A percentile compares a stretch with the other conserved stretches of the same genome.
Conservation (phyloP, 2,329 filamentous ascomycete species). For the Colletotrichum aenigma region DNA sequence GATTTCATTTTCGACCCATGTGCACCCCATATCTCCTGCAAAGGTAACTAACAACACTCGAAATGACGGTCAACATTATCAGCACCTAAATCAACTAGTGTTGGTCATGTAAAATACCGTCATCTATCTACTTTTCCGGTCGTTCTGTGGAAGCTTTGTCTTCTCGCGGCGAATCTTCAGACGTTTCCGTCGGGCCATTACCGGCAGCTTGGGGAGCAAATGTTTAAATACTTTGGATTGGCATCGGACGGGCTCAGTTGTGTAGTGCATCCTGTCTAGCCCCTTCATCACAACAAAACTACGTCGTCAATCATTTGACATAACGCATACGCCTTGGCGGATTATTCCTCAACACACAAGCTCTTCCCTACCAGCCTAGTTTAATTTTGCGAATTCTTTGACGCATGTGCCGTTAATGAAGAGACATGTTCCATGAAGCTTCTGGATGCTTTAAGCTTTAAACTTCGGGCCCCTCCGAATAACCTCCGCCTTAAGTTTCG, state of each 20-base stretch:
- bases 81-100: background rate
- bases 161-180: background rate
- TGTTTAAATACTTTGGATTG: background rate
- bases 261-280: background rate
- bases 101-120: background rate
- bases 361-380: background rate
- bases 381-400: fast-evolving
- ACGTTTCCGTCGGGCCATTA: fast-evolving
- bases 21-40: background rate
- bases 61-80: background rate
- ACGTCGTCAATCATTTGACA: fast-evolving
- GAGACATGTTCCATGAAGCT: background rate
- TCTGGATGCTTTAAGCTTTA: background rate
- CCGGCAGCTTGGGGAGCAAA: background rate
- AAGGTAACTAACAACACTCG: background rate
- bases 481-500: background rate
- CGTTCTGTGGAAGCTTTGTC: background rate
- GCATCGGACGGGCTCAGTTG: background rate
- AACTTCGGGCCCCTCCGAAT: background rate
- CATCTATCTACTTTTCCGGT: background rate
- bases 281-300: background rate
- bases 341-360: background rate
- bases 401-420: background rate
- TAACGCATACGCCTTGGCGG: background rate
- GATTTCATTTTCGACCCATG: background rate